Base-by-base conservation (phyloP, 345 rosid genomes). In the Crucihimalaya himalaica region DNA sequence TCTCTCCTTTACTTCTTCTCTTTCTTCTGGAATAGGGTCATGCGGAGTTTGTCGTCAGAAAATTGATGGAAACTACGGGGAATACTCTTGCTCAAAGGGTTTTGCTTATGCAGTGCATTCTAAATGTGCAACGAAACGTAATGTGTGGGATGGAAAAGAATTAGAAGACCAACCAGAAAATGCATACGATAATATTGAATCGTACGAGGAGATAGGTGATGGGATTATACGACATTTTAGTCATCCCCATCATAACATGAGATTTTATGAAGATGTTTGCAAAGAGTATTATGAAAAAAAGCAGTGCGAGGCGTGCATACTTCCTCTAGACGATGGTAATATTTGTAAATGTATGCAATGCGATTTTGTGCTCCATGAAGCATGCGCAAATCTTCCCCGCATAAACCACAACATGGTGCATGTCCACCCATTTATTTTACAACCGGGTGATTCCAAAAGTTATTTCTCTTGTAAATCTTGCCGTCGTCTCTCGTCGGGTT, bases 61-160 rank as follows among this genome's bases (percentile, higher is more conserved):
- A 4, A 60, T 71, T 7, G 27, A 58, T 20, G 9, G 2, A 10
- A 20, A 21, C 1, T 63, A 40, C n/a, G 73, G 81, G 0, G 6
- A 43, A 18, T 77, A 77, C 23, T 39, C 6, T 62, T 77, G 73
- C 31, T 4, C 40, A 5, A 47, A 62, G 29, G 52, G 21, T 18
- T 58, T 45, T 58, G 9, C 1, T 32, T 77, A 39, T 65, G 52
- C 56, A 28, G 48, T 61, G 7, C 77, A 77, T 58, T 21, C 34
- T 12, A 18, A 9, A 20, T 76, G 79, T n/a, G 70, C 59, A 2
- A 53, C 19, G 2, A 7, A 13, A 11, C 0, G 0, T 8, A 16
- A n/a, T 19, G 34, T 63, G 5, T 70, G 70, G 66, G 75, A 70
- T 25, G 66, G 60, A 0, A 13, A 29, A 43, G 40, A 66, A 27